Evolutionary conservation across 306 rosid species (phyloP).

Genomic region (Quercus mongolica): DNA sequence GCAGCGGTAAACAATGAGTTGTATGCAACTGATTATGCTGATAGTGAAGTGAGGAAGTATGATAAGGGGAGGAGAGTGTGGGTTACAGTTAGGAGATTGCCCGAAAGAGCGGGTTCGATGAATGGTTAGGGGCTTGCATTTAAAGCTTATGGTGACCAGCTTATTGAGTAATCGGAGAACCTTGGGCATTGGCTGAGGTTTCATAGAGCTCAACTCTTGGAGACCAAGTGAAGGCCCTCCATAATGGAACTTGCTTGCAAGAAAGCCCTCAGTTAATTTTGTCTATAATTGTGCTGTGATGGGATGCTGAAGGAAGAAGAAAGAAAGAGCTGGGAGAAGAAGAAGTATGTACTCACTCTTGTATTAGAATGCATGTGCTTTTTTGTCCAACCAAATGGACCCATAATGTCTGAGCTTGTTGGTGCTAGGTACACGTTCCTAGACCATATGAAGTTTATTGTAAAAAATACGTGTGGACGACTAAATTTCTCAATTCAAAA

Average conservation of each 20-base stretch:
- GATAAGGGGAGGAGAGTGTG: constrained; percentile 52
- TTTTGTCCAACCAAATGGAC: neutral
- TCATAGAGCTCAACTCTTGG: constrained; percentile 87
- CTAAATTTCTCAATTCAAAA: too few relatives aligned
- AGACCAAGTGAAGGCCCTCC: constrained; percentile 93
- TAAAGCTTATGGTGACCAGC: constrained; percentile 80
- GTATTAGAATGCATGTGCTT: neutral
- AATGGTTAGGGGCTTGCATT: constrained; percentile 98
- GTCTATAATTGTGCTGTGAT: constrained; percentile 97
- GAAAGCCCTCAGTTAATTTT: constrained; percentile 68
- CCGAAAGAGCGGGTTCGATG: constrained; percentile 69
- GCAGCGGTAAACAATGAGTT: constrained; percentile 78
- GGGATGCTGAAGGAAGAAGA: constrained; percentile 64
- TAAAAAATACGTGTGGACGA: neutral
- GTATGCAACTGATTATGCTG: constrained; percentile 81
- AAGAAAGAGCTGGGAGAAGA: neutral
- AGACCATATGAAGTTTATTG: neutral
- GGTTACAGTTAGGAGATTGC: constrained; percentile 67
- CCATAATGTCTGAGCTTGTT: neutral
- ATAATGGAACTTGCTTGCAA: constrained; percentile 68
- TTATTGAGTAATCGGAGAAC: constrained; percentile 85
- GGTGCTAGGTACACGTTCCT: neutral
- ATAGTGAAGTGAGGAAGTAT: constrained; percentile 78
- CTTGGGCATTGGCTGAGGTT: constrained; percentile 66
- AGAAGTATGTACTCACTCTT: neutral